Evolutionary conservation across 371 early-diverging fungal species (phyloP), one percentile per base, ranked within the genome.

Genomic region (Mucor piriformis): DNA sequence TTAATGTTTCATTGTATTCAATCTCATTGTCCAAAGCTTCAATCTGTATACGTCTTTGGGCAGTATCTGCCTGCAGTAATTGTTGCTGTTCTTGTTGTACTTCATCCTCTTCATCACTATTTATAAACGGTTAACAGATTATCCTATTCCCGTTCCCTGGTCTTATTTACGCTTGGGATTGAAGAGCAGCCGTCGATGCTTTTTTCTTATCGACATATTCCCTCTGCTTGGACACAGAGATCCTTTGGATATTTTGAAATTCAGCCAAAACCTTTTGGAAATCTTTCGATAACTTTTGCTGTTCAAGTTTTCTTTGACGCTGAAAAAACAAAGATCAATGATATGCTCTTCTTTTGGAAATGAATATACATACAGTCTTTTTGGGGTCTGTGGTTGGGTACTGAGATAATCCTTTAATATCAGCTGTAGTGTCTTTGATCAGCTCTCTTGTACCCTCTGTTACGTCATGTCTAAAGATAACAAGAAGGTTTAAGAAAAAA

Each of bases 1-100:
- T 97, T 44, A 97, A 64, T 0, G 88, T 79, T 65, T 96, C 95
- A 70, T 97, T 97, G 71, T 89, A 95, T 68, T 92, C 92, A 20
- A 97, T 77, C 60, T 97, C 95, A 63, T 91, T 90, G 54, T 96
- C 97, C 24, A 96, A 73, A 0, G 85, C 87, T 49, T 86, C 86
- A 16, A 91, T 71, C 55, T 94, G 92, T 61, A 83, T 67, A 48
- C 82, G 66, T 47, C 86, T 75, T 55, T 86, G 88, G n/a, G 79
- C 63, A 37, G 86, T 86, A 35, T 81, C 82, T 6, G 86, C 77
- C n/a, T 88, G 89, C 32, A 76, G 54, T 40, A 58, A 29, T 32
- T 61, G 59, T 47, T 63, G 59, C 18, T 64, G 67, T 27, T 62
- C 61, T 29, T 61, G 64, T 37, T 77, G 80, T 15, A 73, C 79